Conservation (phyloP, 169 alveolate species). For the Plasmodium gaboni region DNA sequence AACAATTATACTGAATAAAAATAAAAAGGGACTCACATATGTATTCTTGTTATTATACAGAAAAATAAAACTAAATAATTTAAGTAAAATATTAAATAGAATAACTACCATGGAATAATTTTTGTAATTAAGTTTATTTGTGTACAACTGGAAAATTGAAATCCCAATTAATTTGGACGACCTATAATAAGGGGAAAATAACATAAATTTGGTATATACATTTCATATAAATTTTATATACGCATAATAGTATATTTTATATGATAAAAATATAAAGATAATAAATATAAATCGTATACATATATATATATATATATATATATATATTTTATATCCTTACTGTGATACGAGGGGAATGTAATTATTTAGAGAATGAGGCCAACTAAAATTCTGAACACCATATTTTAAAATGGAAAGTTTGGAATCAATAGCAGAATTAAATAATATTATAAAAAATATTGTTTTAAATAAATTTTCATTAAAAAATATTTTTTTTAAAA, state of each 20-base stretch:
- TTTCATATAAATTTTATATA: too few species aligned
- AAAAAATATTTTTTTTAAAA: conserved; percentile 39
- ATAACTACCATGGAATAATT: conserved; percentile 57
- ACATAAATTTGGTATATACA: background rate
- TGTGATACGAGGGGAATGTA: conserved; percentile 63
- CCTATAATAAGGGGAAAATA: conserved; percentile 12
- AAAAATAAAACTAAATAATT: conserved; percentile 33
- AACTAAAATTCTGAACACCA: conserved; percentile 64
- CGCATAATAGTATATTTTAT: background rate
- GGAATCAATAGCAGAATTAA: conserved; percentile 60
- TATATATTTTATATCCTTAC: conserved; percentile 19
- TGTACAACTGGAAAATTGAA: conserved; percentile 49
- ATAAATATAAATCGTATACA: background rate
- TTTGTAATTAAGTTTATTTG: conserved; percentile 34
- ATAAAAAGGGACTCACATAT: conserved; percentile 55
- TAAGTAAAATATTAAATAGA: conserved; percentile 27
- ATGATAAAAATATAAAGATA: background rate
- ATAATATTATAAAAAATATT: conserved; percentile 44
- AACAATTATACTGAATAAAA: conserved; percentile 52
- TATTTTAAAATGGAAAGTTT: conserved; percentile 41
- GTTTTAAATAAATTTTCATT: conserved; percentile 59
- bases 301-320: background rate
- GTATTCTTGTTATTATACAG: conserved; percentile 53
- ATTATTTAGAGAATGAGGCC: conserved; percentile 64
- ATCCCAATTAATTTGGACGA: conserved; percentile 63